Conservation (phyloP, 169 alveolate species). For the Eimeria praecox region DNA sequence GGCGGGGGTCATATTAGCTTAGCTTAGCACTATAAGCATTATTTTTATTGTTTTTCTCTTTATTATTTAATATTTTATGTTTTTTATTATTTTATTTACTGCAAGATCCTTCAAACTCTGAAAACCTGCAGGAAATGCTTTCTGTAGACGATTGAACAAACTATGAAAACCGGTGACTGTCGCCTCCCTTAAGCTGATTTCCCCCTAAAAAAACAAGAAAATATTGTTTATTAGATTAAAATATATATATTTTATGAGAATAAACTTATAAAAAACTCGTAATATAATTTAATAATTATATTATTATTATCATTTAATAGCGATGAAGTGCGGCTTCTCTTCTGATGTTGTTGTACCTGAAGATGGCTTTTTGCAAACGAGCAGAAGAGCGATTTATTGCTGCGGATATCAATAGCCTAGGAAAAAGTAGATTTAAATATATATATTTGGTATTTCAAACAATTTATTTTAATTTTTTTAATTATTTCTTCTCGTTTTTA, state of each 20-base stretch:
- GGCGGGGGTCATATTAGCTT: too few relatives aligned
- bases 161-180: neutral
- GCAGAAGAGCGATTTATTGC: constrained; percentile 43
- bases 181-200: neutral
- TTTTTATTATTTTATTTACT: neutral
- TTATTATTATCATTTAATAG: neutral
- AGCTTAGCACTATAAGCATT: neutral
- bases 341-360: neutral
- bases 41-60: neutral
- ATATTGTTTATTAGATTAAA: neutral
- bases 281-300: neutral
- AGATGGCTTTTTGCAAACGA: constrained; percentile 48
- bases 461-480: neutral
- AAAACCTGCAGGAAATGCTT: neutral
- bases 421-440: neutral
- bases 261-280: neutral
- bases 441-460: neutral
- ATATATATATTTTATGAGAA: neutral
- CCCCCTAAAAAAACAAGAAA: neutral
- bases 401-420: constrained; percentile 22
- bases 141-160: neutral
- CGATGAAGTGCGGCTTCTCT: neutral
- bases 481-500: neutral
- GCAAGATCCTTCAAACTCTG: neutral
- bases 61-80: neutral